Evolutionary conservation across 768 basidiomycete species (phyloP), one percentile per base, ranked within the genome.

Genomic region (Russula emetica): DNA sequence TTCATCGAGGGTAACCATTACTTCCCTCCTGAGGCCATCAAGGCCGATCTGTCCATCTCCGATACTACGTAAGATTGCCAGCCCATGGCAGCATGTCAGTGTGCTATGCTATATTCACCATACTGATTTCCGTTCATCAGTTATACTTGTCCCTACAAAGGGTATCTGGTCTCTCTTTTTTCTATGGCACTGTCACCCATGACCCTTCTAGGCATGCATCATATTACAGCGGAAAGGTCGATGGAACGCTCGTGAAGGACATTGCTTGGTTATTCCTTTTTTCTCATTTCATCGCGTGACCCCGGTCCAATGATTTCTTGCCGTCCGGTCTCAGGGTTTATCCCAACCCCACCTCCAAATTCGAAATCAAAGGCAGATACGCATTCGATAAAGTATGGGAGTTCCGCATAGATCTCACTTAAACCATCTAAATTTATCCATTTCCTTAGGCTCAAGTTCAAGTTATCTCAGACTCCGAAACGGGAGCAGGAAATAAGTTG

Each of bases 331-430:
- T 6, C 22, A 88, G 88, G 87, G 87, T 85, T 69, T 91, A 91
- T 69, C 82, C 87, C 0, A 58, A 78, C 1, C 76, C 86, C 0
- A 81, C 78, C 30, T 80, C 79, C 65, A 90, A 88, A 0, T 77
- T 82, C 54, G 71, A 80, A 6, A 87, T 92, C 70, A 80, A 87
- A 72, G 78, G 78, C 11, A 83, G 85, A 70, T 78, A 91, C 24
- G 91, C 90, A 0, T 91, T 92, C 71, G 88, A 92, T 78, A 90
- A 90, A 80, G 88, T 40, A 40, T 6, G 38, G 38, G 83, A 62
- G 72, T 70, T 50, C 64, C 8, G 13, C 13, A 30, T 47, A 16
- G 3, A 34, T 22, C 26, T 5, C 44, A 8, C 36, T 53, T 47
- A 52, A 28, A 18, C 14, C 28, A 55, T 40, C 16, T 24, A 20